Conservation (phyloP, 140 eudicot species). For the Oenanthe javanica region DNA sequence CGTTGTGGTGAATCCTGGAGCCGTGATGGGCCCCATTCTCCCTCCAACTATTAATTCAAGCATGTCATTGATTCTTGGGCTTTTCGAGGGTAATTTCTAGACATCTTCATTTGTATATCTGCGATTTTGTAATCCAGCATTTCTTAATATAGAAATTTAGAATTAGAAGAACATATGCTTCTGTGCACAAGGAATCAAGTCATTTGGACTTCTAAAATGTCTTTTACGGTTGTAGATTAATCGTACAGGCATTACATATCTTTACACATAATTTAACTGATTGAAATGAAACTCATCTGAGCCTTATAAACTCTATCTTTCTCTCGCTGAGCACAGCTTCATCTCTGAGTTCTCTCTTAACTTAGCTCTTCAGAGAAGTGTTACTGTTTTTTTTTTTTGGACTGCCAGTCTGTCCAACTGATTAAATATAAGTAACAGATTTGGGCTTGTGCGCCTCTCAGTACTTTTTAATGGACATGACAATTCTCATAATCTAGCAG, state of each 20-base stretch:
- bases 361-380: neutral
- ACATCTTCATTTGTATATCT: neutral
- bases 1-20: constrained; percentile 82
- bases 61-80: constrained; percentile 72
- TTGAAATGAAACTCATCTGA: neutral
- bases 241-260: neutral
- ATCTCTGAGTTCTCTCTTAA: neutral
- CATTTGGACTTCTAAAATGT: neutral
- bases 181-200: neutral
- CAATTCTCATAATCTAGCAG: no score
- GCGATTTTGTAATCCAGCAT: neutral
- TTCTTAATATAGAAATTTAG: neutral
- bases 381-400: neutral
- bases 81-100: constrained; percentile 53
- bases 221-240: neutral
- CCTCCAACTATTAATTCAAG: constrained; percentile 72
- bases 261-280: neutral
- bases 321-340: neutral
- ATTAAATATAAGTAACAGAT: neutral
- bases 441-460: neutral
- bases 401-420: neutral
- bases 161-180: neutral
- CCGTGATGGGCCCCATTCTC: constrained; percentile 70
- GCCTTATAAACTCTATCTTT: neutral
- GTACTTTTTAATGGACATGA: neutral